Base-by-base conservation (phyloP, 2,329 filamentous ascomycete species). In the Stachybotrys elegans region DNA sequence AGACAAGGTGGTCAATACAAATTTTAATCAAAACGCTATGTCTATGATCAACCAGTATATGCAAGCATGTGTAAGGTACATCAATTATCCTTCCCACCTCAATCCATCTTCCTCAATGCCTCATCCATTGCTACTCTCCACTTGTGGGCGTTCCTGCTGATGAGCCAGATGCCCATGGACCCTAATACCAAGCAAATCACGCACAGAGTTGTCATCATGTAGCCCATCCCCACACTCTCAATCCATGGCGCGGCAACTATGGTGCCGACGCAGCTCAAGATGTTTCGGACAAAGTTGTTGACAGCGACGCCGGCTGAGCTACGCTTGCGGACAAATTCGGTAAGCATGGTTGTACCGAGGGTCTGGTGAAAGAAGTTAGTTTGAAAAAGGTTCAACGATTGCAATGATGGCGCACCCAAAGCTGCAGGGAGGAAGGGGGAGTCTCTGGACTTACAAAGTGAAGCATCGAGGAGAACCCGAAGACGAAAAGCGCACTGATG, bases 281-380 rank as follows among this genome's bases (percentile, higher is more conserved):
- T 86, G 55, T 90, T 91, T 42, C 87, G 70, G 38, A 86, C 71
- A 54, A 90, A 87, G 59, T 90, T 91, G 62, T 90, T 89, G 35
- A 90, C 70, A 1, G 87, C 87, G 5, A 91, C 84, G 2, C 86
- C 86, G 16, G 77, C 77, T 6, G 80, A 84, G 36, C 81, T 83
- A 51, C 75, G 73, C 25, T 78, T 72, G 9, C 85, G 85, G 75
- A 90, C 83, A 58, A 90, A 89, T 58, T 92, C 87, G 0, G 86
- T 90, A 51, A 91, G 69, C 84, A 91, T 88, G 0, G 87, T 91
- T 0, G 85, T n/a, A n/a, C n/a, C n/a, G n/a, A n/a, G n/a, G n/a
- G n/a, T n/a, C n/a, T n/a, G n/a, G n/a, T n/a, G n/a, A n/a, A n/a
- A n/a, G n/a, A n/a, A n/a, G n/a, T n/a, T n/a, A n/a, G n/a, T n/a